Percentiles rank a stretch among this genome's conserved stretches.
Evolutionary conservation across 805 yeast species (phyloP).

Genomic region (Ogataea degrootiae): DNA sequence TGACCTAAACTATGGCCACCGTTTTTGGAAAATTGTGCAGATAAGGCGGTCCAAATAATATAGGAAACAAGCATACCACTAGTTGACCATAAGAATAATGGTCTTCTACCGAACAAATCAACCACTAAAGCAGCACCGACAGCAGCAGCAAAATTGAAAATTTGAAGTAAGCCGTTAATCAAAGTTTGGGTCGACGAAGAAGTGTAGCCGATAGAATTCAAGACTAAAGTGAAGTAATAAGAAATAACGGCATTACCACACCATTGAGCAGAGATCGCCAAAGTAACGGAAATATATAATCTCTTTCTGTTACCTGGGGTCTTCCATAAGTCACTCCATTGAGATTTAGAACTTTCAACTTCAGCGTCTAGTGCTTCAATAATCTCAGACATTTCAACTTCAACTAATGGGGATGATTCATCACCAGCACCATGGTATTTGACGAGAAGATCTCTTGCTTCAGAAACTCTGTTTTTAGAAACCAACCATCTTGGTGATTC

Average conservation of each 20-base stretch:
- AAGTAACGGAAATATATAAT: slow-evolving; percentile 24
- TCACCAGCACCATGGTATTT: slow-evolving; percentile 25
- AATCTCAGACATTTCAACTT: slow-evolving; percentile 34
- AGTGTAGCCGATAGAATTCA: slow-evolving; percentile 48
- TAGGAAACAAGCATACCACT: slow-evolving; percentile 34
- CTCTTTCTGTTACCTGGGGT: slow-evolving; percentile 34
- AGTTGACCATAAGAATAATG: slow-evolving; percentile 30
- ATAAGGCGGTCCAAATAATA: slow-evolving; percentile 39
- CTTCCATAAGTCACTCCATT: slow-evolving; percentile 32
- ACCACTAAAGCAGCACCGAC: slow-evolving; percentile 25
- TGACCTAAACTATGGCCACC: slow-evolving; percentile 2
- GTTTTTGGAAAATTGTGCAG: slow-evolving; percentile 30
- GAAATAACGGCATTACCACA: slow-evolving; percentile 45
- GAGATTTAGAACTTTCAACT: slow-evolving; percentile 20
- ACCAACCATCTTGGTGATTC: slow-evolving; percentile 42
- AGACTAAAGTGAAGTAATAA: slow-evolving; percentile 40
- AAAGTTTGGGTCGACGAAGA: slow-evolving; percentile 37
- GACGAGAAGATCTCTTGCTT: slow-evolving; percentile 24
- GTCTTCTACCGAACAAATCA: slow-evolving; percentile 32
- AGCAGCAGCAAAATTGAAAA: slow-evolving; percentile 37
- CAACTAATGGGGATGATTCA: slow-evolving; percentile 27
- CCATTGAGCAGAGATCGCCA: slow-evolving; percentile 33
- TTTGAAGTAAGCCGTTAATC: slow-evolving; percentile 46
- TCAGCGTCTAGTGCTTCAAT: slow-evolving; percentile 31
- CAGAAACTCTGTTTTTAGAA: slow-evolving; percentile 31